Percentiles rank a stretch among this genome's conserved stretches.
Conservation (phyloP, 139 green algal species). For the Tetraselmis striata region DNA sequence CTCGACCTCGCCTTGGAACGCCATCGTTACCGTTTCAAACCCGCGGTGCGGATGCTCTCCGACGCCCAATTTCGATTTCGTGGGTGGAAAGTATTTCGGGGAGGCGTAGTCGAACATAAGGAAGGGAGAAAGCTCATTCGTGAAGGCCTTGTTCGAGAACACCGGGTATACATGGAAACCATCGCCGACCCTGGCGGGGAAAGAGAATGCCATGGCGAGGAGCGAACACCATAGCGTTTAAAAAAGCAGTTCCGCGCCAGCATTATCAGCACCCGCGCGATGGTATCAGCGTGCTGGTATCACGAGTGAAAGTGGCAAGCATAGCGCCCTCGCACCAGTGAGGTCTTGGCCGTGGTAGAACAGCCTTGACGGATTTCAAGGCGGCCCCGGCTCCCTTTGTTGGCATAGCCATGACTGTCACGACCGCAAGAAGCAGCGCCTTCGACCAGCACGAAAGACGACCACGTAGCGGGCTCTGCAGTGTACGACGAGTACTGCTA, state of each 20-base stretch:
- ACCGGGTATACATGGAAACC: slow-evolving; percentile 22
- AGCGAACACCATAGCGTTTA: too few species aligned
- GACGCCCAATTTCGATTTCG: neutral
- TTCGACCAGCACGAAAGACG: too few species aligned
- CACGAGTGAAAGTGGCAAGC: too few species aligned
- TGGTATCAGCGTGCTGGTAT: too few species aligned
- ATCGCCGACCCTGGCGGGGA: slow-evolving; percentile 19
- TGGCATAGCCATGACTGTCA: too few species aligned
- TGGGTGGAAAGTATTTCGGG: slow-evolving; percentile 15
- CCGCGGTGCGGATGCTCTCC: slow-evolving; percentile 29
- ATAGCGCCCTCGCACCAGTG: neutral
- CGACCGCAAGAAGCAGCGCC: too few species aligned
- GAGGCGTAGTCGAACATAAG: slow-evolving; percentile 22
- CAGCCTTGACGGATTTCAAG: neutral
- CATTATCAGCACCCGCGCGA: too few species aligned
- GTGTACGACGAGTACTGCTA: too few species aligned
- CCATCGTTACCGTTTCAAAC: slow-evolving; percentile 36
- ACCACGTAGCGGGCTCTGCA: too few species aligned
- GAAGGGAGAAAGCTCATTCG: slow-evolving; percentile 11
- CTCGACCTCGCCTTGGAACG: slow-evolving; percentile 20
- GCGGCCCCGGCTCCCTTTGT: neutral
- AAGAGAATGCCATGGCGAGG: too few species aligned
- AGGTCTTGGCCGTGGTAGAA: neutral
- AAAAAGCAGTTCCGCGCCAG: too few species aligned
- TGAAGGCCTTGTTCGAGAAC: slow-evolving; percentile 16